Conservation (phyloP, 2,329 filamentous ascomycete species). For the Verticillium isaacii region DNA sequence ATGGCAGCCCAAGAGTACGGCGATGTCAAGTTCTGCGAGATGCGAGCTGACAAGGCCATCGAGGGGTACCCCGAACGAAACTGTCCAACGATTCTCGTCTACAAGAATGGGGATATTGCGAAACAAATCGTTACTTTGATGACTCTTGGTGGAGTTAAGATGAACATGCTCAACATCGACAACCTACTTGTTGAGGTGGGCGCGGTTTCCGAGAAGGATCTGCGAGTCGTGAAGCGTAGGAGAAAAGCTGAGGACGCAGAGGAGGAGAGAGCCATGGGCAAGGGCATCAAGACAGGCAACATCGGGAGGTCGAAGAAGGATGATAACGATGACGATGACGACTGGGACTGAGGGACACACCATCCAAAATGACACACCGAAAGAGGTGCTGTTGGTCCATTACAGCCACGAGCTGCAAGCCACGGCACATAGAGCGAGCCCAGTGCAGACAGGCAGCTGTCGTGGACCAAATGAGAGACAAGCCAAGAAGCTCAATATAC, state of each 20-base stretch:
- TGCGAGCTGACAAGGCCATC: slow-evolving; percentile 85
- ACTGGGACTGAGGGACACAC: slow-evolving; percentile 50
- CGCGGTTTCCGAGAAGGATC: slow-evolving; percentile 72
- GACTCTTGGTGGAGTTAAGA: slow-evolving; percentile 69
- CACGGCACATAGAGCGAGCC: too few species aligned
- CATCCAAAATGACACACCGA: not conserved
- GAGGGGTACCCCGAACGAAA: slow-evolving; percentile 95
- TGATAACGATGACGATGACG: slow-evolving; percentile 52
- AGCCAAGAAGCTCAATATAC: too few species aligned
- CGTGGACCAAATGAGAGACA: too few species aligned
- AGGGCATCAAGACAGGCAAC: slow-evolving; percentile 48
- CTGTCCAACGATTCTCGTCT: slow-evolving; percentile 88
- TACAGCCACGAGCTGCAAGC: too few species aligned
- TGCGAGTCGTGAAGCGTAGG: slow-evolving; percentile 64
- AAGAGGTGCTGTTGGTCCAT: not conserved
- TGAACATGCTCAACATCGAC: slow-evolving; percentile 71
- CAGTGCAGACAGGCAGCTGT: not conserved
- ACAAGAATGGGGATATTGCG: slow-evolving; percentile 87
- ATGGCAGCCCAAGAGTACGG: slow-evolving; percentile 80
- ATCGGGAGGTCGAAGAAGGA: slow-evolving; percentile 35
- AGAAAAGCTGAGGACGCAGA: slow-evolving; percentile 56
- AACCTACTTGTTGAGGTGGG: slow-evolving; percentile 76
- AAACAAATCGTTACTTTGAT: slow-evolving; percentile 87
- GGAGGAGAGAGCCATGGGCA: slow-evolving; percentile 43
- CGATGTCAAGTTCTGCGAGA: slow-evolving; percentile 97